Conservation (phyloP, 2,329 filamentous ascomycete genomes). For the Hawksworthiomyces lignivorus region DNA sequence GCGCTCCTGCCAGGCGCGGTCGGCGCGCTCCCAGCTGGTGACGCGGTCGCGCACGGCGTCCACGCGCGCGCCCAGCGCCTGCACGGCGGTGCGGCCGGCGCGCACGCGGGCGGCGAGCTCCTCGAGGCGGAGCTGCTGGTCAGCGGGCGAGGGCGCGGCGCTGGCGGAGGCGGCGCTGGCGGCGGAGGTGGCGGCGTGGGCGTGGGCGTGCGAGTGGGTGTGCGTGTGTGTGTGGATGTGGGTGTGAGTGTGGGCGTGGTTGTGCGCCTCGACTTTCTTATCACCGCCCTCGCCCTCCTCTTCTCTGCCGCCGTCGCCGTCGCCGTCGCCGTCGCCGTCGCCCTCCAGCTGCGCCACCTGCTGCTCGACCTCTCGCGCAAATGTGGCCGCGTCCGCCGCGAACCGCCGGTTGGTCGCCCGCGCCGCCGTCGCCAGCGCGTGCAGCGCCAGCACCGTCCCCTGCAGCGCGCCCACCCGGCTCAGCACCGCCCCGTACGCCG, state of each 20-base stretch:
- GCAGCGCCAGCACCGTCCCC: conserved; percentile 55
- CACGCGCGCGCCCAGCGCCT: conserved; percentile 53
- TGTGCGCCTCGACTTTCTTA: no score
- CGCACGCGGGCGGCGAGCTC: conserved; percentile 55
- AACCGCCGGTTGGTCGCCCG: conserved; percentile 53
- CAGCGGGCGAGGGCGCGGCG: conserved; percentile 54
- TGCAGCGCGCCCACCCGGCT: conserved; percentile 60
- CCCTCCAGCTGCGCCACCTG: conserved; percentile 36
- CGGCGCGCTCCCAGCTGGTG: conserved; percentile 59
- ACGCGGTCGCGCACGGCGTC: conserved; percentile 56
- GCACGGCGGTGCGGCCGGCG: conserved; percentile 51
- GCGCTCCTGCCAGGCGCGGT: conserved; percentile 60
- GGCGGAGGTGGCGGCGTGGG: no score
- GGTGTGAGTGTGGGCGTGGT: no score
- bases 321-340: background rate
- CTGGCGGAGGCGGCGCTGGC: no score
- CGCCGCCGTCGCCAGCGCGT: conserved; percentile 57
- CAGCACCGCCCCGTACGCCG: conserved; percentile 65
- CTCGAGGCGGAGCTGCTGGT: conserved; percentile 57
- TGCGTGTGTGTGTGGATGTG: no score
- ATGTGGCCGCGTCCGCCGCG: conserved; percentile 46
- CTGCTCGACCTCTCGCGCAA: conserved; percentile 51
- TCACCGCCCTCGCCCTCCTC: background rate
- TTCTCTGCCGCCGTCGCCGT: background rate
- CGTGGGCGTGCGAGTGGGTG: no score